Evolutionary conservation across 495 filamentous ascomycete genomes (phyloP).

Genomic region (Penicillium pulvis): DNA sequence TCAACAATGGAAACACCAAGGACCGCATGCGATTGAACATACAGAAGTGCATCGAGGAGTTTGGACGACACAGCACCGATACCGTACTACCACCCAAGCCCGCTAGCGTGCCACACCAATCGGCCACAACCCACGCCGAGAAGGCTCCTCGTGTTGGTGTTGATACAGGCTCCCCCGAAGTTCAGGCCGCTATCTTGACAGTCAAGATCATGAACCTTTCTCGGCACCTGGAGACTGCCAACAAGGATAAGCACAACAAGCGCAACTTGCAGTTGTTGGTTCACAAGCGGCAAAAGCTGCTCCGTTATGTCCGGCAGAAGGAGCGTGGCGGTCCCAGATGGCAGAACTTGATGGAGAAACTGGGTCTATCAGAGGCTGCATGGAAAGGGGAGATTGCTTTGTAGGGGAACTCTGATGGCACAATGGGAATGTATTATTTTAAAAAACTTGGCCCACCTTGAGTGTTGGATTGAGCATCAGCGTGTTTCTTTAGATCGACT

Average conservation of each 20-base stretch:
- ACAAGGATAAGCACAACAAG: constrained; percentile 89
- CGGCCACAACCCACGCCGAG: constrained; percentile 30
- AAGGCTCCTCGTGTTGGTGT: constrained; percentile 74
- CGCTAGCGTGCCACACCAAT: constrained; percentile 30
- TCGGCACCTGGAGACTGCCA: constrained; percentile 53
- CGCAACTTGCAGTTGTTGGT: constrained; percentile 82
- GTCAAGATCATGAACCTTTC: constrained; percentile 86
- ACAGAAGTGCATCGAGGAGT: constrained; percentile 78
- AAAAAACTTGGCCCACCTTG: constrained; percentile 10
- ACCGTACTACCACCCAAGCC: constrained; percentile 57
- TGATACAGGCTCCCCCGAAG: constrained; percentile 91
- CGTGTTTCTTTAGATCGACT: constrained; percentile 18
- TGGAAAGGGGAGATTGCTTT: constrained; percentile 86
- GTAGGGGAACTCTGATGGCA: constrained; percentile 37
- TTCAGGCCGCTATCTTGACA: constrained; percentile 96
- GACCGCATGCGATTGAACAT: constrained; percentile 79
- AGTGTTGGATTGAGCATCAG: constrained; percentile 18
- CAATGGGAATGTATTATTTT: constrained; percentile 8
- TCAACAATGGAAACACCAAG: constrained; percentile 73
- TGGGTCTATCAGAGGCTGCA: constrained; percentile 83
- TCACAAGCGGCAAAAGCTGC: constrained; percentile 84
- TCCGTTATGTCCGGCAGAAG: constrained; percentile 82
- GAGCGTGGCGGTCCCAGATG: constrained; percentile 90
- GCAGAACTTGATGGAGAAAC: constrained; percentile 74
- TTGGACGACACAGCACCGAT: constrained; percentile 94